A percentile compares a stretch with the other conserved stretches of the same genome.
These are phyloP conservation scores for Penicillium ochrochloron DNA, from an alignment of 495 filamentous ascomycete species.

Conservation along the genomic window DNA sequence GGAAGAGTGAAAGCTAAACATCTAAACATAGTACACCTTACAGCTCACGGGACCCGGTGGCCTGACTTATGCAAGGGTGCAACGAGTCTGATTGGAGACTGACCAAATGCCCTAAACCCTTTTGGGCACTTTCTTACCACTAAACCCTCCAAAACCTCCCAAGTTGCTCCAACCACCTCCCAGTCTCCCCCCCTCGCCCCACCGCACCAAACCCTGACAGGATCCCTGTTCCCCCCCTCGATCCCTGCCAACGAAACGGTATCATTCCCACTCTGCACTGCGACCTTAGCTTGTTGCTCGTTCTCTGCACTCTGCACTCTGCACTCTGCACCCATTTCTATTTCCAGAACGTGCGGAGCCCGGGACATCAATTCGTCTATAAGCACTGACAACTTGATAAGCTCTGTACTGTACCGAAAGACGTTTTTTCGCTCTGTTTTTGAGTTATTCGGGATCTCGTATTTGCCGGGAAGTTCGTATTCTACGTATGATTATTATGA, in stretches of 20 bases:
- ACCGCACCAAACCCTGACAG: slow-evolving; percentile 5
- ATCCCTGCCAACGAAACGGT: slow-evolving; percentile 27
- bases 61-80: slow-evolving; percentile 39
- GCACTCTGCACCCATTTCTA: slow-evolving; percentile 15
- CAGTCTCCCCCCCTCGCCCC: slow-evolving; percentile 2
- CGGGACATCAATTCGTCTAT: neutral
- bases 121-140: neutral
- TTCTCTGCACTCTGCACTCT: neutral
- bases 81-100: slow-evolving; percentile 28
- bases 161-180: neutral
- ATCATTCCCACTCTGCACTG: slow-evolving; percentile 44
- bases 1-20: slow-evolving; percentile 8
- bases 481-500: neutral
- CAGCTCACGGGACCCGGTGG: slow-evolving; percentile 42
- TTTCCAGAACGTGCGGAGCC: slow-evolving; percentile 13
- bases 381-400: neutral
- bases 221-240: slow-evolving; percentile 3
- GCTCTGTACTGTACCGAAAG: neutral
- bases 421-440: neutral
- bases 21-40: slow-evolving; percentile 51
- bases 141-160: too few species aligned
- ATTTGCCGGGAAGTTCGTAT: neutral
- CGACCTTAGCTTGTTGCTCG: slow-evolving; percentile 28
- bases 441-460: neutral
- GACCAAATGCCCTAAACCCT: neutral